Evolutionary conservation across 768 basidiomycete species (phyloP), one percentile per base, ranked within the genome.

Genomic region (Strobilomyces dryophilus): DNA sequence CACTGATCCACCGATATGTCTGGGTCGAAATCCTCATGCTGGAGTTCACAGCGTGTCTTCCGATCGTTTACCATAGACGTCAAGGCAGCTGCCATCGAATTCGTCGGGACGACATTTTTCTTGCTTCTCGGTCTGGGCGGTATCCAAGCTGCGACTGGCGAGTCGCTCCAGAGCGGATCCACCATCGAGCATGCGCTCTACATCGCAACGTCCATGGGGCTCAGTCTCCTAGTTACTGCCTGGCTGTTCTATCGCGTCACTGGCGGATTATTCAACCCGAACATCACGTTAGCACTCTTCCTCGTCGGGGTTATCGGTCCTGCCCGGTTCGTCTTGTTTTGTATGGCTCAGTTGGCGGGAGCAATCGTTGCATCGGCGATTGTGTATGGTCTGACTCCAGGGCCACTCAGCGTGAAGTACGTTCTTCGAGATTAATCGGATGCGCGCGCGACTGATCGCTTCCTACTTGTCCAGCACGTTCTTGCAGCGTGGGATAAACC

Each of bases 221-320:
- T 87, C 44, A 78, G 78, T 56, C 75, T 88, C 42, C 72, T 86
- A 44, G 76, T 81, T 41, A 79, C 80, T 3, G 83, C 79, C 8
- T 88, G 85, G 84, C 60, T 85, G 12, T 87, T 87, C 67, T 87
- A 78, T 63, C 76, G 84, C 37, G 67, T 78, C 21, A 84, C 82
- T 0, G 84, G 84, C 10, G 83, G 82, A 7, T 67, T 85, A 20
- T 87, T 85, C 68, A 88, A 86, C 55, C 84, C 83, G 1, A 73
- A 83, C 53, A 74, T 87, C 53, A 80, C 79, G 17, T 69, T 83
- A 37, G 78, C 84, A 8, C 76, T 87, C 35, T 73, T 82, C 49
- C 71, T 87, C 36, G 71, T 79, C 12, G 83, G 83, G 2, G 73
- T 73, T 18, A 74, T 88, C 35, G 68, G 71, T 1, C 82, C 82